These are phyloP conservation scores for Physcomitrium patens DNA, from an alignment of 225 moss, liverwort and hornwort genomes.

Conservation along the genomic window DNA sequence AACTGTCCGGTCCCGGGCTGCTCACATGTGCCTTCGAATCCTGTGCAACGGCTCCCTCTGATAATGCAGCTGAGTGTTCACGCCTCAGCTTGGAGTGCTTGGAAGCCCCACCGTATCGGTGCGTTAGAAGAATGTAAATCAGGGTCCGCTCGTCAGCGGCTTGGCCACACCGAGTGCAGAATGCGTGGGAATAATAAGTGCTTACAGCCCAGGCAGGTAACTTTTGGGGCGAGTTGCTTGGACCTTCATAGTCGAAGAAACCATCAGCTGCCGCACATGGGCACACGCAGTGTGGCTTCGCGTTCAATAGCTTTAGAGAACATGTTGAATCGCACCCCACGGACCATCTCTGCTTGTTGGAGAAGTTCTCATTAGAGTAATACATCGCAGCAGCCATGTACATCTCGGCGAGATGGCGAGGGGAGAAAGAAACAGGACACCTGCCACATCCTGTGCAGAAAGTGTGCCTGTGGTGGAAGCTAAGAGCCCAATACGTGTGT, in stretches of 20 bases:
- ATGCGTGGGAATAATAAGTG: constrained; percentile 73
- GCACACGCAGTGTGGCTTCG: constrained; percentile 55
- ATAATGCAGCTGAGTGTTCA: constrained; percentile 31
- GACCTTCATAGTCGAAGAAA: constrained; percentile 13
- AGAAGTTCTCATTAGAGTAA: constrained; percentile 52
- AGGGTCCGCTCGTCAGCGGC: constrained; percentile 61
- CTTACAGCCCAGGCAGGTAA: constrained; percentile 64
- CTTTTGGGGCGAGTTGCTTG: neutral
- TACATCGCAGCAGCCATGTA: constrained; percentile 68
- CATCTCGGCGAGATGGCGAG: constrained; percentile 63
- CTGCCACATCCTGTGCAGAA: constrained; percentile 75
- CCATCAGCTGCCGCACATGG: constrained; percentile 29
- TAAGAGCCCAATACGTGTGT: constrained; percentile 65
- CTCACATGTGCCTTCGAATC: constrained; percentile 19
- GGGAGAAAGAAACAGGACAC: constrained; percentile 49
- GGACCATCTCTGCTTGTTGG: constrained; percentile 55
- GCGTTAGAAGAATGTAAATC: constrained; percentile 58
- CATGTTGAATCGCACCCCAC: constrained; percentile 67
- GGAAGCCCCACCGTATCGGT: constrained; percentile 57
- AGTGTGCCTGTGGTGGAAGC: constrained; percentile 65
- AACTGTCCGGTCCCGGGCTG: constrained; percentile 32
- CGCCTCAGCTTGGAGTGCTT: constrained; percentile 45
- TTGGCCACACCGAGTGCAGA: constrained; percentile 62
- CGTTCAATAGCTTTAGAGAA: constrained; percentile 49
- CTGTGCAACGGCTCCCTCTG: constrained; percentile 41